Evolutionary conservation across 2,329 filamentous ascomycete genomes (phyloP).

Genomic region (Aspergillus pseudonomiae): DNA sequence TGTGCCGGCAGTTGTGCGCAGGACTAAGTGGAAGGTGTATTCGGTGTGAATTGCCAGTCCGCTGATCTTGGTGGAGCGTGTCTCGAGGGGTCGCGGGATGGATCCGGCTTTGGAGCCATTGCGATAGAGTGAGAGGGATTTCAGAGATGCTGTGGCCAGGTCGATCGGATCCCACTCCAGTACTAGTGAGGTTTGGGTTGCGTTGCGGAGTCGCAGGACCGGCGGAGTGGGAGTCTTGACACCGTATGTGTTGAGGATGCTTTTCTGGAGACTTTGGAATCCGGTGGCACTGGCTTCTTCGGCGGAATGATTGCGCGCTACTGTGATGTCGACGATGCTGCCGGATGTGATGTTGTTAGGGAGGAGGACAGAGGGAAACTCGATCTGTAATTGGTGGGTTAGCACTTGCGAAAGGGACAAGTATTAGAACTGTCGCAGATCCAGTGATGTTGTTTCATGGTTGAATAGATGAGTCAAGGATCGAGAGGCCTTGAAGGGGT

Average conservation of each 20-base stretch:
- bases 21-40: slow-evolving; percentile 90
- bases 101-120: slow-evolving; percentile 96
- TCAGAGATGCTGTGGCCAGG: slow-evolving; percentile 86
- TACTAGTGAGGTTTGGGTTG: slow-evolving; percentile 96
- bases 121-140: slow-evolving; percentile 86
- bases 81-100: slow-evolving; percentile 83
- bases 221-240: slow-evolving; percentile 75
- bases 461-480: neutral
- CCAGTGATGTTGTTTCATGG: neutral
- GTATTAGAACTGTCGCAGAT: neutral
- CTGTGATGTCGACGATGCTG: slow-evolving; percentile 96
- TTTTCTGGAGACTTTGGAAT: slow-evolving; percentile 84
- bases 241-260: slow-evolving; percentile 86
- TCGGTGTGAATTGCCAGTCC: slow-evolving; percentile 95
- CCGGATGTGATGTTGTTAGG: slow-evolving; percentile 93
- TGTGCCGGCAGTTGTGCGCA: slow-evolving; percentile 88
- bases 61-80: slow-evolving; percentile 94
- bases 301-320: slow-evolving; percentile 79
- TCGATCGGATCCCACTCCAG: slow-evolving; percentile 97
- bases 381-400: slow-evolving; percentile 66
- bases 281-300: slow-evolving; percentile 73
- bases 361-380: slow-evolving; percentile 96
- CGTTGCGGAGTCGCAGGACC: slow-evolving; percentile 87
- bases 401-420: neutral
- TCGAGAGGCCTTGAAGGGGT: neutral